Evolutionary conservation across 106 monocot species (phyloP).

Genomic region (Apostasia shenzhenica): DNA sequence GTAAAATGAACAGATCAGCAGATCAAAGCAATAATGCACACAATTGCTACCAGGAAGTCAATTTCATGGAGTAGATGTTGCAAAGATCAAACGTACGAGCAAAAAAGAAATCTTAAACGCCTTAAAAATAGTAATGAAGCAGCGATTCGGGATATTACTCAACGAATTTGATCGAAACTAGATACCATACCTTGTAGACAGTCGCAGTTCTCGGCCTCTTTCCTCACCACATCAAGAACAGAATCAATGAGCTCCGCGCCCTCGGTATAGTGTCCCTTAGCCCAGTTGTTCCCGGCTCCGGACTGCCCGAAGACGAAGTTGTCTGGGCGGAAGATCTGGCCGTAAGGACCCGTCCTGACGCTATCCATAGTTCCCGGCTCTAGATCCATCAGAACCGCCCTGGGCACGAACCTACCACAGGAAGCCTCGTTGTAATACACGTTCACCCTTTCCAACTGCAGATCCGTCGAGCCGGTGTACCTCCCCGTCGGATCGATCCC

Average conservation of each 20-base stretch:
- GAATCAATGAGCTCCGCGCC: slow-evolving; percentile 73
- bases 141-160: too few species aligned
- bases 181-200: slow-evolving; percentile 43
- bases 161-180: background rate
- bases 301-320: slow-evolving; percentile 13
- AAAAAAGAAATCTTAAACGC: too few species aligned
- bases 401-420: slow-evolving; percentile 15
- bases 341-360: slow-evolving; percentile 11
- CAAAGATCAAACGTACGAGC: too few species aligned
- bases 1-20: too few species aligned
- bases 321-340: slow-evolving; percentile 11
- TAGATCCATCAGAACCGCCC: slow-evolving; percentile 21
- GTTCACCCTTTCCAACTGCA: slow-evolving; percentile 23
- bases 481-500: slow-evolving; percentile 17
- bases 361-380: slow-evolving; percentile 21
- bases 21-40: too few species aligned
- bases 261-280: slow-evolving; percentile 66
- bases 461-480: slow-evolving; percentile 4
- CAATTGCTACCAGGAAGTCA: too few species aligned
- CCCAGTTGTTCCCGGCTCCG: slow-evolving; percentile 63
- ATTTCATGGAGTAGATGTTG: too few species aligned
- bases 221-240: slow-evolving; percentile 74
- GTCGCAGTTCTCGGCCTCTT: slow-evolving; percentile 72
- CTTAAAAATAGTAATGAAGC: too few species aligned
- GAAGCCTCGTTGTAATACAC: slow-evolving; percentile 20